Percentiles rank a stretch among this genome's conserved stretches.
phyloP scores from a whole-genome alignment of 495 filamentous ascomycete genomes.

The Xylaria acuta region DNA sequence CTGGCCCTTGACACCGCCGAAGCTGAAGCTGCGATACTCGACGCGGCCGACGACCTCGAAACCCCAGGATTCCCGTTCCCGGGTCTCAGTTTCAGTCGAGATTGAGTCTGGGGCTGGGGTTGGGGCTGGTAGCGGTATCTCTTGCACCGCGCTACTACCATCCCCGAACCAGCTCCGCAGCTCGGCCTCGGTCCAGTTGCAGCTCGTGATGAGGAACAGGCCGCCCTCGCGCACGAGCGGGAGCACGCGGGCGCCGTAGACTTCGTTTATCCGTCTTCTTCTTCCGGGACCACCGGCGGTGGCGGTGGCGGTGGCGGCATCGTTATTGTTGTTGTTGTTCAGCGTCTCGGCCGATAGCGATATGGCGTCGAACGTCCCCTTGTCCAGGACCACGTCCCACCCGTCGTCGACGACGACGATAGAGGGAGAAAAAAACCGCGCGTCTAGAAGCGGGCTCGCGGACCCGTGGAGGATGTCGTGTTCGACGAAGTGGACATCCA shows the following conservation, averaged over 20 bases:
- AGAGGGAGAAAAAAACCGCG: conserved; percentile 43
- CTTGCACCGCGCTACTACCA: conserved; percentile 15
- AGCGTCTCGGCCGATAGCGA: conserved; percentile 70
- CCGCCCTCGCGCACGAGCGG: conserved; percentile 71
- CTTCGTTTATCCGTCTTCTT: conserved; percentile 70
- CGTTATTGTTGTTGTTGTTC: conserved; percentile 60
- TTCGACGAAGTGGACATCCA: conserved; percentile 65
- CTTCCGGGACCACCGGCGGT: conserved; percentile 58
- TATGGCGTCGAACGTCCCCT: conserved; percentile 96
- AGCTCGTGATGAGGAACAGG: conserved; percentile 85
- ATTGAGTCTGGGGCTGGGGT: neutral
- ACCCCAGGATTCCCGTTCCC: conserved; percentile 20
- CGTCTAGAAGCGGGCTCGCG: conserved; percentile 40
- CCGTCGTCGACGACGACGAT: conserved; percentile 53
- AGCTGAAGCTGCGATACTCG: conserved; percentile 82
- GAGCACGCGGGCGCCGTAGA: conserved; percentile 71
- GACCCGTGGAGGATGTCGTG: conserved; percentile 75
- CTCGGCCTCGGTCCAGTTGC: conserved; percentile 97
- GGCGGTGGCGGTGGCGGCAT: conserved; percentile 47
- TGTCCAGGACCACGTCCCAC: conserved; percentile 92
- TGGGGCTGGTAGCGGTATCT: neutral
- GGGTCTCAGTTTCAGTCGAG: neutral
- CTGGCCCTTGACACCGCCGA: conserved; percentile 85
- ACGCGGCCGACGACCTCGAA: conserved; percentile 65
- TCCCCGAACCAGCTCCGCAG: conserved; percentile 74